Conservation (phyloP, 1,284 basidiomycete genomes). For the Pseudozyma sp. region DNA sequence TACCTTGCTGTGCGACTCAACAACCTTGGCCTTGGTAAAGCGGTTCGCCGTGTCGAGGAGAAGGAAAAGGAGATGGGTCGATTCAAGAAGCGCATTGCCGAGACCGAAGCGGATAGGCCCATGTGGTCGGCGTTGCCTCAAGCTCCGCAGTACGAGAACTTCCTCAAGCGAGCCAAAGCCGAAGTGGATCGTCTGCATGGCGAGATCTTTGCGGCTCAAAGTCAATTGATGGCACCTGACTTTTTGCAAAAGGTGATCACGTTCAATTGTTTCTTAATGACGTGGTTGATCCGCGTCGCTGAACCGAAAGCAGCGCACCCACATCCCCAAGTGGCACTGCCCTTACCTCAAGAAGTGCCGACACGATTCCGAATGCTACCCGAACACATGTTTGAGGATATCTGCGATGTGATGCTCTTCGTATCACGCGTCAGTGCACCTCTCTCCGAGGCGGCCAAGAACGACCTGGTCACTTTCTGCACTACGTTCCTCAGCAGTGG, state of each 20-base stretch:
- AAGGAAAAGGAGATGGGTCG: slow-evolving; percentile 74
- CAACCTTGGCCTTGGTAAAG: slow-evolving; percentile 71
- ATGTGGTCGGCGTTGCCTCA: slow-evolving; percentile 56
- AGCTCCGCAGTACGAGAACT: slow-evolving; percentile 66
- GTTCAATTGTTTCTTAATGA: slow-evolving; percentile 89
- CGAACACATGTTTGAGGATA: slow-evolving; percentile 93
- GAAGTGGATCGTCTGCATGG: slow-evolving; percentile 67
- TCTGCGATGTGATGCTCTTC: slow-evolving; percentile 87
- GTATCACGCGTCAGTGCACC: slow-evolving; percentile 81
- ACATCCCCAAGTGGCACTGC: slow-evolving; percentile 68
- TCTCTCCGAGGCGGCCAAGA: slow-evolving; percentile 79
- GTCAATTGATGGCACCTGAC: slow-evolving; percentile 87
- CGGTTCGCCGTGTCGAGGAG: slow-evolving; percentile 79
- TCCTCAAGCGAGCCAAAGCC: slow-evolving; percentile 63
- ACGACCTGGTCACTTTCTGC: slow-evolving; percentile 88
- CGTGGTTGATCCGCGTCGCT: slow-evolving; percentile 92
- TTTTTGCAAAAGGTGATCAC: slow-evolving; percentile 82
- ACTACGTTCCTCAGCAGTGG: slow-evolving; percentile 93
- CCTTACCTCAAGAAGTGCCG: slow-evolving; percentile 86
- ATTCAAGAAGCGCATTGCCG: slow-evolving; percentile 78
- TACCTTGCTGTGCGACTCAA: slow-evolving; percentile 74
- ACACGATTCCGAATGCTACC: slow-evolving; percentile 87
- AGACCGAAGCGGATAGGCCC: slow-evolving; percentile 75
- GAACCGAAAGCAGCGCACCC: slow-evolving; percentile 87
- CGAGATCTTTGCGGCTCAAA: slow-evolving; percentile 80